Evolutionary conservation across 2,329 filamentous ascomycete species (phyloP).

Genomic region (Trichoderma breve): DNA sequence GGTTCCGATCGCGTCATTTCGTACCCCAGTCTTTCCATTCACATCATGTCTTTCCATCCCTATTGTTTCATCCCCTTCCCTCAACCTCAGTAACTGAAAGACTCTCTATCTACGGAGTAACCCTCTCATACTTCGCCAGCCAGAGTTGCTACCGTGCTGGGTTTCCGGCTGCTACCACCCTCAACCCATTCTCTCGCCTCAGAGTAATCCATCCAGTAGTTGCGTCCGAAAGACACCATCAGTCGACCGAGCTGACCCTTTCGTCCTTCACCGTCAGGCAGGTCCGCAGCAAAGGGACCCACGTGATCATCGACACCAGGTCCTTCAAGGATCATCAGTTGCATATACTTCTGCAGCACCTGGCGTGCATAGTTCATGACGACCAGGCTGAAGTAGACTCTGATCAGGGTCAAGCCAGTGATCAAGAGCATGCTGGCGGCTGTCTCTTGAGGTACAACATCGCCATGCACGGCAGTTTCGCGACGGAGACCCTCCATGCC

Average conservation of each 20-base stretch:
- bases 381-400: constrained; percentile 80
- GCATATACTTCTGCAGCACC: constrained; percentile 66
- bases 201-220: constrained; percentile 77
- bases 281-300: constrained; percentile 66
- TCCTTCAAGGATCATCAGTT: constrained; percentile 48
- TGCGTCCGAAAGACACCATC: constrained; percentile 71
- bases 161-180: constrained; percentile 56
- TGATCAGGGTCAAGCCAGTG: constrained; percentile 67
- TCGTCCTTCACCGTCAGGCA: constrained; percentile 76
- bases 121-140: constrained; percentile 35
- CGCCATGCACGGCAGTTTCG: constrained; percentile 36
- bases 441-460: constrained; percentile 54
- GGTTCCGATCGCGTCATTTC: constrained; percentile 24
- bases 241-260: constrained; percentile 72
- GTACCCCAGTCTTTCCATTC: constrained; percentile 7
- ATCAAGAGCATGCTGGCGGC: constrained; percentile 77
- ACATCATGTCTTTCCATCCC: not conserved
- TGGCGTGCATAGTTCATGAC: constrained; percentile 80
- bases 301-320: constrained; percentile 48
- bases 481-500: constrained; percentile 36
- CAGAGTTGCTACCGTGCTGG: constrained; percentile 40
- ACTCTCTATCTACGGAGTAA: not conserved
- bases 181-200: constrained; percentile 68
- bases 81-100: not conserved
- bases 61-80: not conserved